These are phyloP conservation scores for Aureobasidium sp. DNA, from an alignment of 2,329 filamentous ascomycete species.

Conservation along the genomic window DNA sequence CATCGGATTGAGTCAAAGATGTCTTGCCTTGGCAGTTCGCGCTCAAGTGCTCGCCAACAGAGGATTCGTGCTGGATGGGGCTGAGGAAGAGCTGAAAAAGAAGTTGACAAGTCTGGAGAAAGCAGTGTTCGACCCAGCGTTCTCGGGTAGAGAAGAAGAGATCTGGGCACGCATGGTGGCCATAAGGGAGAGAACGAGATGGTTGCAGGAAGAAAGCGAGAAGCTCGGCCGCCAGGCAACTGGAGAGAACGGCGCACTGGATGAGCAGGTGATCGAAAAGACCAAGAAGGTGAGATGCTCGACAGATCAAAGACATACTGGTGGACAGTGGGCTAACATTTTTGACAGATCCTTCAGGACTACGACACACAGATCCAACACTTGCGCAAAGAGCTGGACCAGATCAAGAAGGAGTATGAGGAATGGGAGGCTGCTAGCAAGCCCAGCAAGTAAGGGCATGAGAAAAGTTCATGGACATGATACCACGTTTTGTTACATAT, in stretches of 20 bases:
- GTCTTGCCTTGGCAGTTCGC: slow-evolving; percentile 66
- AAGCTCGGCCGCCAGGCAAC: slow-evolving; percentile 49
- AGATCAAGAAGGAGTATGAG: slow-evolving; percentile 53
- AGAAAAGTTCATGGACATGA: background rate
- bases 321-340: slow-evolving; percentile 20
- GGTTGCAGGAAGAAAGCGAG: slow-evolving; percentile 67
- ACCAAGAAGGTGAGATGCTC: slow-evolving; percentile 60
- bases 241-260: slow-evolving; percentile 47
- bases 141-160: slow-evolving; percentile 72
- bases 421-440: slow-evolving; percentile 41
- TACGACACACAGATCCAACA: slow-evolving; percentile 74
- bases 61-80: slow-evolving; percentile 70
- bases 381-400: slow-evolving; percentile 59
- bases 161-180: slow-evolving; percentile 77
- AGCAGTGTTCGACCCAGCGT: slow-evolving; percentile 64
- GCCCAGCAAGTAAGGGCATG: background rate
- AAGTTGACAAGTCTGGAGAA: slow-evolving; percentile 64
- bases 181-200: slow-evolving; percentile 64
- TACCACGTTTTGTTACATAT: background rate
- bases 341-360: slow-evolving; percentile 62
- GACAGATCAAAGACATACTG: background rate
- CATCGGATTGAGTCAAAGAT: slow-evolving; percentile 64
- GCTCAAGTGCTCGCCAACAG: slow-evolving; percentile 75
- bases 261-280: slow-evolving; percentile 63
- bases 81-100: slow-evolving; percentile 70